Percentiles rank a stretch among this genome's conserved stretches.
Evolutionary conservation across 345 rosid species (phyloP).

Genomic region (Schrenkiella parvula): DNA sequence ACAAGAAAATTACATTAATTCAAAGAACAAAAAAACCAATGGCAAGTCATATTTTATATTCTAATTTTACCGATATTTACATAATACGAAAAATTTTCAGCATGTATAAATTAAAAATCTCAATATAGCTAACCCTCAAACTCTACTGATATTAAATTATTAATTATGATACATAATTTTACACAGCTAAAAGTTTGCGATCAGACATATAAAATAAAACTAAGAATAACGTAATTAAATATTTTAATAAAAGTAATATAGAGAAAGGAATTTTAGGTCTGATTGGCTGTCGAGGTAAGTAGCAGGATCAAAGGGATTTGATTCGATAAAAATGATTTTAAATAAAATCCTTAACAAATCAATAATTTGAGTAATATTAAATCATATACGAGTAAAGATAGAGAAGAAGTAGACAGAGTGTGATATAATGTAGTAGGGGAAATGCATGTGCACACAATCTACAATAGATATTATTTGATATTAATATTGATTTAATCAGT

Average conservation of each 20-base stretch:
- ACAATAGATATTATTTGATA: slow-evolving; percentile 46
- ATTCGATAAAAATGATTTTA: slow-evolving; percentile 25
- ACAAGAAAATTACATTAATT: no score
- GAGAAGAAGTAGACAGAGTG: slow-evolving; percentile 29
- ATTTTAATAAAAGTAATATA: background rate
- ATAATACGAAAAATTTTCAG: background rate
- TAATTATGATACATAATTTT: background rate
- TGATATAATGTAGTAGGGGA: slow-evolving; percentile 31
- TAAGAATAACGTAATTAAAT: background rate
- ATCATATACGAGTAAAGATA: slow-evolving; percentile 24
- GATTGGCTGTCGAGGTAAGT: slow-evolving; percentile 34
- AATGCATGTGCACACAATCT: slow-evolving; percentile 75
- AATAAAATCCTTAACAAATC: slow-evolving; percentile 23
- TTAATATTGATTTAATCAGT: background rate
- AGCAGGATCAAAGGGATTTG: slow-evolving; percentile 35
- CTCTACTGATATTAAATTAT: background rate
- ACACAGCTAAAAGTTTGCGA: background rate
- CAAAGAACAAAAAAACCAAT: no score
- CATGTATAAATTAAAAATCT: background rate
- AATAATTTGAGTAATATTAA: slow-evolving; percentile 25
- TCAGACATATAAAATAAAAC: background rate
- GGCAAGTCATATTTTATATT: no score
- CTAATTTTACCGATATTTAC: no score
- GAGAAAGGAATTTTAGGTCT: slow-evolving; percentile 17
- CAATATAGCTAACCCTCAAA: background rate